Conservation (phyloP, 345 rosid genomes). For the Anastatica hierochuntica region DNA sequence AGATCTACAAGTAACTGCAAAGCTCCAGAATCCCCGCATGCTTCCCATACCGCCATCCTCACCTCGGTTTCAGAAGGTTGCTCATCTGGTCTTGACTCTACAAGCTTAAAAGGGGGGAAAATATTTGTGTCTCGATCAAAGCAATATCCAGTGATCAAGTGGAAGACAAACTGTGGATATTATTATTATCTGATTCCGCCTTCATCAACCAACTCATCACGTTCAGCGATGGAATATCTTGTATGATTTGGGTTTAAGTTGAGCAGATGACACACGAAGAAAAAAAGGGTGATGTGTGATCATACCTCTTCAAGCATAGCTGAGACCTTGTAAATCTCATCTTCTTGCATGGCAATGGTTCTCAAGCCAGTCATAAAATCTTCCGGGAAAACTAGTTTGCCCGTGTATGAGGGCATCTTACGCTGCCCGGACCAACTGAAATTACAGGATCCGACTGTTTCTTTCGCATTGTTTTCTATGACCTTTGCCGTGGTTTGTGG, state of each 20-base stretch:
- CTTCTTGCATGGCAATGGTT: conserved; percentile 73
- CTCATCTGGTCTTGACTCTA: conserved; percentile 49
- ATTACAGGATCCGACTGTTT: conserved; percentile 27
- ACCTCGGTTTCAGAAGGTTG: conserved; percentile 72
- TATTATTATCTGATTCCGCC: background rate
- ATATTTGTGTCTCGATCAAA: background rate
- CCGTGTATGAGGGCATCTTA: conserved; percentile 52
- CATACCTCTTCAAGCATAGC: conserved; percentile 76
- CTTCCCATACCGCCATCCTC: conserved; percentile 89
- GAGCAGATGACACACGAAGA: background rate
- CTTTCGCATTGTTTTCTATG: conserved; percentile 20
- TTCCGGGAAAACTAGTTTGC: conserved; percentile 75
- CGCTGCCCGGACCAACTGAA: conserved; percentile 96
- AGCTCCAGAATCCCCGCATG: conserved; percentile 90
- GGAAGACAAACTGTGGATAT: background rate
- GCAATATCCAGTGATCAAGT: background rate
- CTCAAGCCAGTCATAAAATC: conserved; percentile 72
- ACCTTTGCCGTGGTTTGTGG: conserved; percentile 28
- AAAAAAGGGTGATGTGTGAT: conserved; percentile 7
- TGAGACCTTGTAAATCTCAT: conserved; percentile 58
- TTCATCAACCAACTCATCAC: background rate
- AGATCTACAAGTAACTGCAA: conserved; percentile 87
- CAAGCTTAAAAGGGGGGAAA: conserved; percentile 35
- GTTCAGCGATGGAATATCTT: background rate
- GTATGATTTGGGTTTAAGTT: background rate